These are phyloP conservation scores for Geotrichum phurueaensis DNA, from an alignment of 1,139 yeast species.

Conservation along the genomic window DNA sequence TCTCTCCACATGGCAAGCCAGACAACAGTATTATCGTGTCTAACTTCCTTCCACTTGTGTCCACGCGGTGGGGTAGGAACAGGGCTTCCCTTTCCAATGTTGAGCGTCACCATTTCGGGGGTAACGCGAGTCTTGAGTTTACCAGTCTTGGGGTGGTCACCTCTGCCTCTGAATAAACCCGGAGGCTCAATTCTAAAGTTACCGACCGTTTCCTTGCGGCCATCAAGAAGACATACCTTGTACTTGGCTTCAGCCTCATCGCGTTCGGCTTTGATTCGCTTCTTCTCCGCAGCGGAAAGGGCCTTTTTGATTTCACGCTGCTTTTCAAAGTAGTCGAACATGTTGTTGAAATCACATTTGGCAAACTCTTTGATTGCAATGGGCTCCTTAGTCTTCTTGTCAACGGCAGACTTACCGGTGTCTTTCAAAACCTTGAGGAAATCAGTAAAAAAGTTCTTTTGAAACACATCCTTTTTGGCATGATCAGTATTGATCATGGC, in stretches of 20 bases:
- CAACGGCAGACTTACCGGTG: slow-evolving; percentile 51
- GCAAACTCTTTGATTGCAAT: slow-evolving; percentile 54
- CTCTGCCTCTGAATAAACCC: slow-evolving; percentile 91
- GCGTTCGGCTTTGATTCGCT: slow-evolving; percentile 59
- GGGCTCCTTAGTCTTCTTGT: slow-evolving; percentile 31
- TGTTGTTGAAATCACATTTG: slow-evolving; percentile 73
- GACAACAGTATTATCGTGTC: slow-evolving; percentile 83
- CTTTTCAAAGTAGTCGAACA: slow-evolving; percentile 65
- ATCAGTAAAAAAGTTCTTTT: slow-evolving; percentile 78
- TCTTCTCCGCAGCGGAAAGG: slow-evolving; percentile 66
- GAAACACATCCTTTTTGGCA: slow-evolving; percentile 80
- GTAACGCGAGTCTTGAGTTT: slow-evolving; percentile 61
- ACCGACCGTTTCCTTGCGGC: slow-evolving; percentile 87
- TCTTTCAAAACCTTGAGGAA: slow-evolving; percentile 64
- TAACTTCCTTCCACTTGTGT: slow-evolving; percentile 83
- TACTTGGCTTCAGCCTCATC: slow-evolving; percentile 75
- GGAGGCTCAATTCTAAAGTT: slow-evolving; percentile 95
- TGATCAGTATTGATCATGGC: slow-evolving; percentile 87
- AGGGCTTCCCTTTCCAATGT: slow-evolving; percentile 64
- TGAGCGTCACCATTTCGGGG: slow-evolving; percentile 86
- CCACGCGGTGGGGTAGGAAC: slow-evolving; percentile 84
- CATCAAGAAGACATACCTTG: slow-evolving; percentile 75
- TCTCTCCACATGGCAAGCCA: slow-evolving; percentile 99
- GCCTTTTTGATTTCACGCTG: slow-evolving; percentile 68
- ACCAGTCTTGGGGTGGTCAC: slow-evolving; percentile 95